Base-by-base conservation (phyloP, 2,329 filamentous ascomycete species). In the Colletotrichum costaricense region DNA sequence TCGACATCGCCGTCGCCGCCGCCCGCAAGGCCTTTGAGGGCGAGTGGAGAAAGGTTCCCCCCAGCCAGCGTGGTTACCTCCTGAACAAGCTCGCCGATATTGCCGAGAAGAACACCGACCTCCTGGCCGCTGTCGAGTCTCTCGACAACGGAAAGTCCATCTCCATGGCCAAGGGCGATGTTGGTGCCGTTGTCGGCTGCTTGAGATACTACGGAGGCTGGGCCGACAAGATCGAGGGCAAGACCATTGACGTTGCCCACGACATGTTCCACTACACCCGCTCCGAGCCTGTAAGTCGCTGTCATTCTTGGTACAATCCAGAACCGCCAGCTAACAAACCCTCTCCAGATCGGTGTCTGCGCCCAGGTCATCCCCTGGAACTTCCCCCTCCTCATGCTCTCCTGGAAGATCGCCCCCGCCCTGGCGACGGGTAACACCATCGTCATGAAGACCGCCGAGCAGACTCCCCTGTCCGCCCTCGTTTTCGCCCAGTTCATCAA, bases 351-450 rank as follows among this genome's bases (percentile, higher is more conserved):
- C 76, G 93, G 93, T 83, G 93, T 95, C 73, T 95, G 94, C 82
- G 95, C 92, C 80, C 94, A 97, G 83, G 95, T 96, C 80, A 96
- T 97, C 79, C 94, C 94, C 75, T 95, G 94, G 94, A 96, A 96
- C 87, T 96, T 95, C 86, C 94, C 94, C 8, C 86, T 96, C 58
- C 89, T 94, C 80, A 95, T 95, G 93, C 89, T 89, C 81, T 88
- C 89, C 66, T 97, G 94, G 94, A 97, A 97, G 90, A 92, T 94
- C 75, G 92, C 89, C 73, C 93, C 93, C 62, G 93, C 93, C 57
- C 86, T 95, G 79, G 91, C 92, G 77, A 90, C 90, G 49, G 93
- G 93, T 79, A 94, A 94, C 89, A 90, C 88, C 5, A 81, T 95
- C 69, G 88, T 95, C 79, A 83, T 95, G 80, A 95, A 95, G 90